Conservation (phyloP, 2,329 filamentous ascomycete species). For the Escovopsis weberi region DNA sequence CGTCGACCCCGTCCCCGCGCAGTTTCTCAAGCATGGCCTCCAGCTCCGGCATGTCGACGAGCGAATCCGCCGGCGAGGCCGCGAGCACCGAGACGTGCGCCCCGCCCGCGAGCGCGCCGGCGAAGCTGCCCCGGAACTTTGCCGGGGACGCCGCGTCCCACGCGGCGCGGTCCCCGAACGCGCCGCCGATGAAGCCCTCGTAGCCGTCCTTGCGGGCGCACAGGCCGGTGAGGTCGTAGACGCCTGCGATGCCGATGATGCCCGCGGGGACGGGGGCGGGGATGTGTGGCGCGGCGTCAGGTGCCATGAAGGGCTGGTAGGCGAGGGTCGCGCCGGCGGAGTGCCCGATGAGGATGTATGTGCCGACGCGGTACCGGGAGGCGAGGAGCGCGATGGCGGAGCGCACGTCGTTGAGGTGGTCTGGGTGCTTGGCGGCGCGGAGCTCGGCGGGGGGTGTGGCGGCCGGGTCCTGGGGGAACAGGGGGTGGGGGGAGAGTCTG, state of each 20-base stretch:
- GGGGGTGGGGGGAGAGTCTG: conserved; percentile 39
- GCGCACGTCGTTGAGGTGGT: conserved; percentile 44
- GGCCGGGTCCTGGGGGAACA: conserved; percentile 22
- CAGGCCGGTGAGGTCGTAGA: conserved; percentile 49
- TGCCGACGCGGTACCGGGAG: conserved; percentile 28
- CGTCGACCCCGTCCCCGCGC: conserved; percentile 20
- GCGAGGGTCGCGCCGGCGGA: conserved; percentile 50
- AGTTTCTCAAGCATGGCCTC: conserved; percentile 39
- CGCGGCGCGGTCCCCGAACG: conserved; percentile 40
- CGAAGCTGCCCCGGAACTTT: conserved; percentile 26
- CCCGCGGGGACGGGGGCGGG: conserved; percentile 29
- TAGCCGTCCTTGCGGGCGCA: conserved; percentile 36
- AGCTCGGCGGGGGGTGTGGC: conserved; percentile 14
- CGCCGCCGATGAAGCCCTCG: conserved; percentile 38
- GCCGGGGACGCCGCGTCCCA: conserved; percentile 46
- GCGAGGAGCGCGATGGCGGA: conserved; percentile 34
- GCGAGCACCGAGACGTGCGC: conserved; percentile 25
- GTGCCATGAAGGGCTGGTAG: conserved; percentile 40
- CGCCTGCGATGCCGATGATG: conserved; percentile 48
- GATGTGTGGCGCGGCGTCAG: conserved; percentile 15
- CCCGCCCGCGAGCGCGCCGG: conserved; percentile 19
- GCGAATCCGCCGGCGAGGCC: conserved; percentile 31
- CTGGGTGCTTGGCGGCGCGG: conserved; percentile 39
- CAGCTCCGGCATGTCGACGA: conserved; percentile 43
- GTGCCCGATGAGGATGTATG: conserved; percentile 46